Percentiles rank a stretch among this genome's conserved stretches.
phyloP scores from a whole-genome alignment of 805 yeast species.

The Metschnikowia picachoensis region DNA sequence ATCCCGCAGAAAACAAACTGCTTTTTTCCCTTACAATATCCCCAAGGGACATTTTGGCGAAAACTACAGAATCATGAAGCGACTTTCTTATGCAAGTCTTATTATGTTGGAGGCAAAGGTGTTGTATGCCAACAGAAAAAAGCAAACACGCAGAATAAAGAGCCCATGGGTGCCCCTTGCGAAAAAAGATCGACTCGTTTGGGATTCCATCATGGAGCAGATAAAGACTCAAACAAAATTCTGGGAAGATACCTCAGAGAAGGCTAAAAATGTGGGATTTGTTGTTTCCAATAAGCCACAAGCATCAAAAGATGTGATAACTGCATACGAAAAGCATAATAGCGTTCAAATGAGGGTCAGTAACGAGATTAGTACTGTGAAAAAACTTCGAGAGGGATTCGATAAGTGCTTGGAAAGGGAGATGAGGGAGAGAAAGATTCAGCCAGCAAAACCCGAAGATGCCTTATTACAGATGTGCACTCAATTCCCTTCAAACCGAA shows the following conservation, averaged over 20 bases:
- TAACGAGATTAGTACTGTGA: constrained; percentile 8
- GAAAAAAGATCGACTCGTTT: constrained; percentile 2
- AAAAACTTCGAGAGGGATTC: constrained; percentile 10
- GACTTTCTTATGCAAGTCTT: constrained; percentile 9
- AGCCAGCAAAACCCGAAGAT: background rate
- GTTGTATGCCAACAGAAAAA: constrained; percentile 3
- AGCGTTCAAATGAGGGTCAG: constrained; percentile 8
- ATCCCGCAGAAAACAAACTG: background rate
- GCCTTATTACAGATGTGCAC: too few species aligned
- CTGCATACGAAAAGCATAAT: constrained; percentile 5
- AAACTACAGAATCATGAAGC: constrained; percentile 15
- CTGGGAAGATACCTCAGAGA: constrained; percentile 3
- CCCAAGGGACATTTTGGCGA: constrained; percentile 9
- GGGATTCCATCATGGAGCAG: constrained; percentile 2
- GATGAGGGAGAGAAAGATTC: constrained; percentile 6
- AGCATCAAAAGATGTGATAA: constrained; percentile 5
- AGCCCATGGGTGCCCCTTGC: constrained; percentile 13
- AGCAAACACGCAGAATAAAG: background rate
- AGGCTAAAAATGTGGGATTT: constrained; percentile 3
- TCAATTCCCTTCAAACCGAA: too few species aligned
- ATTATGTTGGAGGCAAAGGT: constrained; percentile 13
- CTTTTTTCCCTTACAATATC: constrained; percentile 4
- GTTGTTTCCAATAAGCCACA: background rate
- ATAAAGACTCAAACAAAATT: background rate
- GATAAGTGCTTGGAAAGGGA: constrained; percentile 9